These are phyloP conservation scores for Cenococcum geophilum DNA, from an alignment of 495 filamentous ascomycete species.

Conservation along the genomic window DNA sequence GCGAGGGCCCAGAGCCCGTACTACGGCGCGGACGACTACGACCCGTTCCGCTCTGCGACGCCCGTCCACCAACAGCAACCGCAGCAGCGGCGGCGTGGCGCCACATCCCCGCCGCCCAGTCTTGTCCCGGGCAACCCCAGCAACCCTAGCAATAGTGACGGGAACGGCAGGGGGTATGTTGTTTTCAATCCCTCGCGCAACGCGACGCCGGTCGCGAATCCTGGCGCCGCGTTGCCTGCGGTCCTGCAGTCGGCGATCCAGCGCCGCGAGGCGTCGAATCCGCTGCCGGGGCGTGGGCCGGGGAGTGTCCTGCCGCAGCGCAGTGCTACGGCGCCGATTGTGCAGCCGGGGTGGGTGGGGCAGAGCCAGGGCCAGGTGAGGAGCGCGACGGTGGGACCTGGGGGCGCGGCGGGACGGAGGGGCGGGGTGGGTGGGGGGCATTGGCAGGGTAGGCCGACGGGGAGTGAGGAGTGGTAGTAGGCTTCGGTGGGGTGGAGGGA, in stretches of 20 bases:
- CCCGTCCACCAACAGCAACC: conserved; percentile 1
- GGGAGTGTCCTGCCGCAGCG: conserved; percentile 12
- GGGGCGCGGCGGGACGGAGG: neutral
- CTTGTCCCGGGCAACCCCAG: neutral
- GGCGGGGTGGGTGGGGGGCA: neutral
- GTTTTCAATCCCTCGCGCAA: conserved; percentile 25
- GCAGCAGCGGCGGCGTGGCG: neutral
- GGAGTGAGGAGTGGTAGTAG: conserved; percentile 16
- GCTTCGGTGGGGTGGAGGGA: neutral
- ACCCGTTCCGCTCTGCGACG: conserved; percentile 4
- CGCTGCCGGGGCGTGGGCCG: conserved; percentile 17
- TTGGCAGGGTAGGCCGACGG: conserved; percentile 1
- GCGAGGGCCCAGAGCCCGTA: neutral
- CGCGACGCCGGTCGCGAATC: conserved; percentile 9
- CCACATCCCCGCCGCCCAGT: neutral
- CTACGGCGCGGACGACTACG: conserved; percentile 7
- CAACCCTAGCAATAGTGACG: neutral
- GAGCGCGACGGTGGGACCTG: conserved; percentile 8
- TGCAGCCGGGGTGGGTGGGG: conserved; percentile 21
- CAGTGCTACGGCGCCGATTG: conserved; percentile 26
- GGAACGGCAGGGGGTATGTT: conserved; percentile 17
- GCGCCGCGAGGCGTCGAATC: conserved; percentile 26
- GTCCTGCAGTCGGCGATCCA: conserved; percentile 28
- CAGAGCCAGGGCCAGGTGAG: conserved; percentile 2
- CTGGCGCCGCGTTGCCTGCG: conserved; percentile 21